Evolutionary conservation across 1,284 basidiomycete species (phyloP).

Genomic region (Ceratobasidium sp.): DNA sequence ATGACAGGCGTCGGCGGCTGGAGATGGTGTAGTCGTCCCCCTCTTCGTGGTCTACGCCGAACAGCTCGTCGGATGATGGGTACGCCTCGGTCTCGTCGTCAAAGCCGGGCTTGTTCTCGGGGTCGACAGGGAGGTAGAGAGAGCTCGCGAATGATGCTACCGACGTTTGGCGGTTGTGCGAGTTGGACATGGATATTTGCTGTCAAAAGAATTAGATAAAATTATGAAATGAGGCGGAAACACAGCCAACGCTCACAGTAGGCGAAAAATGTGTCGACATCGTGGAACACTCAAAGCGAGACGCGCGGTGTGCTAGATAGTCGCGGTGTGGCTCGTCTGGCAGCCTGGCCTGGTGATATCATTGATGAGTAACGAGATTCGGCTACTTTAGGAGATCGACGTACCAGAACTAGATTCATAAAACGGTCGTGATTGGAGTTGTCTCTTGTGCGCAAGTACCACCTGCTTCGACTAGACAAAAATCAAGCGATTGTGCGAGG

Average conservation of each 20-base stretch:
- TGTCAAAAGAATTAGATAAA: background rate
- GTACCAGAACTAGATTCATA: conserved; percentile 22
- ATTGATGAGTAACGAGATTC: background rate
- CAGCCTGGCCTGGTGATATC: conserved; percentile 4
- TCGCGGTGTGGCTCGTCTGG: conserved; percentile 7
- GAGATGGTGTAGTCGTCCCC: conserved; percentile 40
- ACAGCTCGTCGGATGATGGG: conserved; percentile 35
- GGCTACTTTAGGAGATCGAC: background rate
- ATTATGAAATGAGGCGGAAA: background rate
- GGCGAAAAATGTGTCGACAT: conserved; percentile 19
- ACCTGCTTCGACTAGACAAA: too few species aligned
- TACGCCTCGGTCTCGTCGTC: conserved; percentile 31
- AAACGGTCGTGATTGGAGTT: conserved; percentile 23
- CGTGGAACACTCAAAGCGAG: background rate
- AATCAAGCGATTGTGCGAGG: conserved; percentile 6
- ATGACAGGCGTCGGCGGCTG: conserved; percentile 28
- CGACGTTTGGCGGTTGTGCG: conserved; percentile 24
- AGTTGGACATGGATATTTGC: conserved; percentile 15
- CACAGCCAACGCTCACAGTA: background rate
- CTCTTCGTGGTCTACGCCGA: conserved; percentile 32
- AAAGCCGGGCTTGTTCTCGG: conserved; percentile 6
- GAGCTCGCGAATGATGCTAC: conserved; percentile 37
- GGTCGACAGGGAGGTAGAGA: conserved; percentile 28
- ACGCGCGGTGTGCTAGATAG: background rate
- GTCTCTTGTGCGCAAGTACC: too few species aligned